Base-by-base conservation (phyloP, 208 protist genomes). In the Eutreptiella sp. region DNA sequence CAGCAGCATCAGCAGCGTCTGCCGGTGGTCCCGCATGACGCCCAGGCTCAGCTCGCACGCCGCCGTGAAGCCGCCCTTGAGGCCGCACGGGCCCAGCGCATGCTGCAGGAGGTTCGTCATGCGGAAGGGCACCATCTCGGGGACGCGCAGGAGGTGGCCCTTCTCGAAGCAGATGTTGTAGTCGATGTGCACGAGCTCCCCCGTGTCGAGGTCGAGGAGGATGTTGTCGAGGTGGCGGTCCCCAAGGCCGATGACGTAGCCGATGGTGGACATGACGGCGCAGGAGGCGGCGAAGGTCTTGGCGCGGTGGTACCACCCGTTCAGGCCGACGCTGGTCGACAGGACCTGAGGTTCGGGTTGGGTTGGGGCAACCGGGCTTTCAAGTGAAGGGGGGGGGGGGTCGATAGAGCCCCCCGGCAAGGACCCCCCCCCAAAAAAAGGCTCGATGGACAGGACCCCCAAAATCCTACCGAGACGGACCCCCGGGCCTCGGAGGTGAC, bases 141-240 rank as follows among this genome's bases (percentile, higher is more conserved):
- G 83, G 3, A 89, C 79, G 23, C 68, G 59, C 28, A 89, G 66
- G 24, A 68, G 28, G 7, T 45, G 32, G 11, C 76, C 82, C 35
- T 84, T 82, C 21, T 90, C 84, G 66, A 90, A 90, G 53, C 83
- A 89, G 16, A 89, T 70, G 46, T 85, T 85, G 42, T 83, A 90
- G 65, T 90, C 84, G 36, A 90, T 89, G 60, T 90, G 84, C 4
- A 88, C 61, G 23, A 87, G 33, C 46, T 89, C 55, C 16, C 70
- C 77, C 28, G 63, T 73, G 27, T 33, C 33, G 3, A 57, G 38
- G 54, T 89, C 72, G 0, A 89, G 14, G 1, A 90, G 42, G 31
- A 90, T 87, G 63, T 90, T 90, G 63, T 85, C 81, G 21, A 87
- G 60, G 63, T 90, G 84, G 19, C 84, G 53, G 48, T 90, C 84